Base-by-base conservation (phyloP, 2,329 filamentous ascomycete genomes). In the Xylariaceae sp. region DNA sequence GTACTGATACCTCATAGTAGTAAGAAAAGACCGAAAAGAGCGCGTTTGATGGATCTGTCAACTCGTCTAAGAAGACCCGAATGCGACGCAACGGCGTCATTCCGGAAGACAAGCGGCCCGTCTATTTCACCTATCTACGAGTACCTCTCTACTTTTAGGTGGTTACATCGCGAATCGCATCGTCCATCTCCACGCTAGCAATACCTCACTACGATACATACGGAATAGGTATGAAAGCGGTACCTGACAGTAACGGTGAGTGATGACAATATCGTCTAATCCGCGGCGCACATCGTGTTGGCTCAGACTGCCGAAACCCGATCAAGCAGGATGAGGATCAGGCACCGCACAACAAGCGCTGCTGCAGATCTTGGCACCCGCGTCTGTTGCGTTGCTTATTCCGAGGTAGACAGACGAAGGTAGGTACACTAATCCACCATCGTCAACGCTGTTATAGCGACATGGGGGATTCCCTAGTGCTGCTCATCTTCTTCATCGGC, bases 31-130 rank as follows among this genome's bases (percentile, higher is more conserved):
- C 23, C 23, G 2, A 30, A 30, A 30, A 30, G 23, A 30, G 23
- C 23, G 23, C 23, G 23, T 30, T 30, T 30, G 23, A 30, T 30
- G 23, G 23, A 30, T 30, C 23, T 30, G 23, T 30, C 23, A 30
- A 30, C 23, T 30, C 23, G 23, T 30, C 23, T 30, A 39, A 39
- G 8, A 57, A 52, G 45, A 54, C 44, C 60, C 57, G 57, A 60
- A 60, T 58, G 55, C 50, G 18, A 62, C 58, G 55, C 57, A 60
- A 57, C 58, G 50, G 55, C 55, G 60, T 30, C 42, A 50, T 49
- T 37, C 45, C 39, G 6, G 51, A 37, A 53, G 47, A 50, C 17
- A 10, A 18, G 47, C 15, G 3, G 6, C 47, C 18, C 30, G 8
- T 17, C 9, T 30, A 50, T 50, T 50, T 17, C 47, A 17, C 47